Evolutionary conservation across 352 stramenopile species (phyloP).

Genomic region (Pythium plurisporium): DNA sequence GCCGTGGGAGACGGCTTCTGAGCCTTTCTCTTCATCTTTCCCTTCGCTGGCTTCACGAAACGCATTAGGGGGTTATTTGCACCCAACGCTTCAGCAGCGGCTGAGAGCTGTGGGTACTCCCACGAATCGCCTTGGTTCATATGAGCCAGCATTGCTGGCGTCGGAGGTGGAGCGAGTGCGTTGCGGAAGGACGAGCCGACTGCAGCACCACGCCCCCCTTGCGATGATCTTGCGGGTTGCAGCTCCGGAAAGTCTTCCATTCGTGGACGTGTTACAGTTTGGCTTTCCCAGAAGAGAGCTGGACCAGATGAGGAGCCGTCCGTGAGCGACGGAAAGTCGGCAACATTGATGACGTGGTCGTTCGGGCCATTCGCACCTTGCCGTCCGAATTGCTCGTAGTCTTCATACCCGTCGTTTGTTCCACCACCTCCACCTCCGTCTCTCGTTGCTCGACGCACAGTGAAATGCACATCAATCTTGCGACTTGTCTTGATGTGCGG

Average conservation of each 20-base stretch:
- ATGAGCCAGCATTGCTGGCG: conserved; percentile 65
- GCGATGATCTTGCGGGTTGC: conserved; percentile 13
- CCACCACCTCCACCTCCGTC: conserved; percentile 23
- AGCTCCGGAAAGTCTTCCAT: conserved; percentile 72
- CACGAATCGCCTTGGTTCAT: conserved; percentile 56
- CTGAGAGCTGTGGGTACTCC: conserved; percentile 69
- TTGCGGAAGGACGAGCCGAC: conserved; percentile 58
- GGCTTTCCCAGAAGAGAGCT: conserved; percentile 65
- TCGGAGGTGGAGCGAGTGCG: conserved; percentile 59
- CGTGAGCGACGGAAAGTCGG: conserved; percentile 76
- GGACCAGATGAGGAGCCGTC: conserved; percentile 20
- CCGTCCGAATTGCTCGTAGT: conserved; percentile 43
- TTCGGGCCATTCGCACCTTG: conserved; percentile 1
- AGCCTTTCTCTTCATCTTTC: conserved; percentile 64
- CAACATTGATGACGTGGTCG: conserved; percentile 74
- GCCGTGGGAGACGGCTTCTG: conserved; percentile 20
- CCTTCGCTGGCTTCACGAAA: conserved; percentile 70
- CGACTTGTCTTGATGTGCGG: conserved; percentile 80
- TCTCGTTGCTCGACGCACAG: conserved; percentile 49
- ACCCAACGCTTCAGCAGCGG: conserved; percentile 58
- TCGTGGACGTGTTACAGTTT: conserved; percentile 39
- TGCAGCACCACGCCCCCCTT: conserved; percentile 8
- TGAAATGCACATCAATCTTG: conserved; percentile 88
- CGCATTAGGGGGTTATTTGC: conserved; percentile 79
- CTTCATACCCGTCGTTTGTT: conserved; percentile 37